phyloP scores from a whole-genome alignment of 2,329 filamentous ascomycete genomes.

The Fusarium torreyae region DNA sequence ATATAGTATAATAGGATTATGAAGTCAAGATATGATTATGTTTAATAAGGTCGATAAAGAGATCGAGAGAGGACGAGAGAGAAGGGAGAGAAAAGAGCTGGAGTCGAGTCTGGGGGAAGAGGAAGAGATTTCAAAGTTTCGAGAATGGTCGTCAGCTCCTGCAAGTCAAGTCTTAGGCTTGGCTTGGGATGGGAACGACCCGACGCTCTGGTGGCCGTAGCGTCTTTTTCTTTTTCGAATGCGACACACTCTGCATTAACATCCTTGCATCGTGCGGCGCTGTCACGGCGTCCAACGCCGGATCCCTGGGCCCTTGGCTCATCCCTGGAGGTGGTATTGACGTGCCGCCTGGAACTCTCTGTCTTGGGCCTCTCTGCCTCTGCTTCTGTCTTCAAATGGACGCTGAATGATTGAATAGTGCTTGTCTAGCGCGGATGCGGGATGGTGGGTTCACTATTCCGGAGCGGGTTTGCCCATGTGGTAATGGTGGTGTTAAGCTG shows the following conservation, averaged over 20 bases:
- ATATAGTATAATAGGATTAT: conserved; percentile 31
- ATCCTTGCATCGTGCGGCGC: conserved; percentile 45
- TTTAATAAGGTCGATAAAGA: conserved; percentile 20
- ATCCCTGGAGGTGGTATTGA: conserved; percentile 32
- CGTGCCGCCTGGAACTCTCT: conserved; percentile 3
- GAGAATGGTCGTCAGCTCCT: conserved; percentile 42
- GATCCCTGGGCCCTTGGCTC: conserved; percentile 40
- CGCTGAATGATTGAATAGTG: conserved; percentile 24
- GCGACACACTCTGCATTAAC: conserved; percentile 47
- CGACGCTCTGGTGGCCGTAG: conserved; percentile 50
- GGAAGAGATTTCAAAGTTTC: conserved; percentile 46
- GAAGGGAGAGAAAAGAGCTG: conserved; percentile 34
- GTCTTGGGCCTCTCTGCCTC: conserved; percentile 12
- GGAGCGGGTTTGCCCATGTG: conserved; percentile 30
- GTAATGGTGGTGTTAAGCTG: conserved; percentile 27
- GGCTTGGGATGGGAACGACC: conserved; percentile 32
- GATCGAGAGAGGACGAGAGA: conserved; percentile 26
- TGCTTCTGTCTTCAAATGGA: conserved; percentile 13
- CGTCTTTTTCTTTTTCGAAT: conserved; percentile 46
- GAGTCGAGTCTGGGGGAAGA: conserved; percentile 35
- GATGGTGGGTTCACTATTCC: conserved; percentile 21
- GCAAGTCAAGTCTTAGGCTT: conserved; percentile 37
- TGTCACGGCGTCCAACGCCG: conserved; percentile 39
- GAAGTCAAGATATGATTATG: conserved; percentile 25
- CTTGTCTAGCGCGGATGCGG: conserved; percentile 37